phyloP scores from a whole-genome alignment of 305 asterid species.

The Fraxinus sp. region DNA sequence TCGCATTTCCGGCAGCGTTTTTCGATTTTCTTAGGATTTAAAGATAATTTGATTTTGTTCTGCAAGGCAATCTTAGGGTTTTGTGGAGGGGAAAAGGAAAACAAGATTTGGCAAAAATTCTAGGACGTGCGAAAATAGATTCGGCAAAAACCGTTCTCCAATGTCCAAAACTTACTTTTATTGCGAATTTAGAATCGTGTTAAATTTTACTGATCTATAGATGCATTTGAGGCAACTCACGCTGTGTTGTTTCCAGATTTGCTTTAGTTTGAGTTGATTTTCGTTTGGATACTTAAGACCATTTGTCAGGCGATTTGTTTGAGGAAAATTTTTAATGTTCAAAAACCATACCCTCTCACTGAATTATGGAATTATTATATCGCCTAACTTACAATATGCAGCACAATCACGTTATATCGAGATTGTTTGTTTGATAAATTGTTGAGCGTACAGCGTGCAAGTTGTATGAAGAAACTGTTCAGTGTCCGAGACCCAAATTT shows the following conservation, averaged over 20 bases:
- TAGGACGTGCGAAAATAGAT: not conserved
- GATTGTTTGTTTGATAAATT: not conserved
- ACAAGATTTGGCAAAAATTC: not conserved
- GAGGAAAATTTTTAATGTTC: not conserved
- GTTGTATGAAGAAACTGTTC: not conserved
- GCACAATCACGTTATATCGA: not conserved
- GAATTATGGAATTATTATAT: not conserved
- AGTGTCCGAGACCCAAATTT: not conserved
- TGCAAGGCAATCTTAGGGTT: not conserved
- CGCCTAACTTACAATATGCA: not conserved
- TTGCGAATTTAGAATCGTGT: not conserved
- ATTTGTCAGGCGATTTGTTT: not conserved
- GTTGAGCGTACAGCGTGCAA: not conserved
- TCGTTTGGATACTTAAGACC: not conserved
- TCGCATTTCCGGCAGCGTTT: not conserved
- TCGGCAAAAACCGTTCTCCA: not conserved
- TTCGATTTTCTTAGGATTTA: constrained; percentile 18
- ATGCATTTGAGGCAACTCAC: not conserved
- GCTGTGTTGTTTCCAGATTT: constrained; percentile 1
- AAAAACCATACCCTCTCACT: not conserved
- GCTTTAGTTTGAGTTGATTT: not conserved
- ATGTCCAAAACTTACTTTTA: constrained; percentile 7
- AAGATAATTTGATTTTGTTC: not conserved
- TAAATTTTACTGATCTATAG: not conserved
- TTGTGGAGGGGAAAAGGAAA: not conserved